Evolutionary conservation across 2,329 filamentous ascomycete species (phyloP).

Genomic region (Pyrenophora teres): DNA sequence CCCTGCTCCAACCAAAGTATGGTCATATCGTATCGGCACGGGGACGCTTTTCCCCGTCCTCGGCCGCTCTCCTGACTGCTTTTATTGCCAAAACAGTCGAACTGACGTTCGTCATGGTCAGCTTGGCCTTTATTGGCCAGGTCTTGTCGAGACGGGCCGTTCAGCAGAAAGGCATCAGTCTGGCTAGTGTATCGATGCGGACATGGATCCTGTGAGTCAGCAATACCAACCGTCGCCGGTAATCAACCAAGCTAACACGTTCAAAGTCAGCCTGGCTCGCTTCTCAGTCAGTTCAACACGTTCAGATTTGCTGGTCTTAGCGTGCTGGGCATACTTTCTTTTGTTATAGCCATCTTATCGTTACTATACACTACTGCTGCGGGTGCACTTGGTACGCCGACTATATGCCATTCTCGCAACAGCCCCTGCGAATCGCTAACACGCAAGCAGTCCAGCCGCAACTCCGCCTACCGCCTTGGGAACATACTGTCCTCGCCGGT

Average conservation of each 20-base stretch:
- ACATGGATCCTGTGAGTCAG: slow-evolving; percentile 7
- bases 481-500: slow-evolving; percentile 1
- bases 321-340: slow-evolving; percentile 63
- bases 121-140: slow-evolving; percentile 72
- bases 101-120: slow-evolving; percentile 73
- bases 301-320: slow-evolving; percentile 65
- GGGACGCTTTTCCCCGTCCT: slow-evolving; percentile 59
- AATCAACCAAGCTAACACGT: too few species aligned
- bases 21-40: slow-evolving; percentile 57
- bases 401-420: neutral
- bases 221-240: too few species aligned
- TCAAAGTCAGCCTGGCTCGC: slow-evolving; percentile 60
- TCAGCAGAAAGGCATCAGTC: slow-evolving; percentile 6
- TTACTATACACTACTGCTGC: slow-evolving; percentile 12
- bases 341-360: slow-evolving; percentile 40
- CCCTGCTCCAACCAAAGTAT: slow-evolving; percentile 64
- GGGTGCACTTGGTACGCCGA: slow-evolving; percentile 8
- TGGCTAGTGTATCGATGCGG: slow-evolving; percentile 10
- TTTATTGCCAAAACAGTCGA: slow-evolving; percentile 75
- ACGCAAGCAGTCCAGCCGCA: slow-evolving; percentile 7
- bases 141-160: slow-evolving; percentile 52
- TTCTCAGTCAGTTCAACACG: slow-evolving; percentile 69
- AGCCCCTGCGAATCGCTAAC: neutral
- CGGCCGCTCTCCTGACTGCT: slow-evolving; percentile 66
- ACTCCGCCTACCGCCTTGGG: slow-evolving; percentile 9